Evolutionary conservation across 2,329 filamentous ascomycete species (phyloP).

Genomic region (Fusarium domesticum): DNA sequence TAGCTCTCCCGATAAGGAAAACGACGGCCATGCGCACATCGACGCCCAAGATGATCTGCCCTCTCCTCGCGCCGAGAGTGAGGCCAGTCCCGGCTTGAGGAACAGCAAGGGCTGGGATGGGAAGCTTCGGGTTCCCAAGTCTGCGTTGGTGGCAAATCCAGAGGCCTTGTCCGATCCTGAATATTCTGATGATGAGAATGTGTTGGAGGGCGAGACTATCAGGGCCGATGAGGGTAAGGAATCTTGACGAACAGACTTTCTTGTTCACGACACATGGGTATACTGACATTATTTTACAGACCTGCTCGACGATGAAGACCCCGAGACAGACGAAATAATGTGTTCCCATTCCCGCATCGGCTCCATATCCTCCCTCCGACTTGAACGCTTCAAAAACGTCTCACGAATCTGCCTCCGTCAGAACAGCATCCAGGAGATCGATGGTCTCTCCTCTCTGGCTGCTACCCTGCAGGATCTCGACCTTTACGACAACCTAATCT

Average conservation of each 20-base stretch:
- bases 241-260: not conserved
- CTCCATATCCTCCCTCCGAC: slow-evolving; percentile 72
- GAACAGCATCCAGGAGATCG: slow-evolving; percentile 79
- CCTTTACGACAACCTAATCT: slow-evolving; percentile 93
- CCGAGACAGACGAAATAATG: slow-evolving; percentile 73
- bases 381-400: slow-evolving; percentile 78
- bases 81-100: slow-evolving; percentile 47
- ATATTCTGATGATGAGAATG: slow-evolving; percentile 70
- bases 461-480: slow-evolving; percentile 77
- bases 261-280: not conserved
- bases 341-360: slow-evolving; percentile 82
- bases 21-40: slow-evolving; percentile 44
- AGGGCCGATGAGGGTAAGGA: slow-evolving; percentile 74
- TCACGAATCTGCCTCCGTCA: slow-evolving; percentile 84
- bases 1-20: slow-evolving; percentile 37
- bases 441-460: slow-evolving; percentile 66
- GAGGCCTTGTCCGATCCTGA: slow-evolving; percentile 83
- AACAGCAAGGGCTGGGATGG: slow-evolving; percentile 78
- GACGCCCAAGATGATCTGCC: slow-evolving; percentile 46
- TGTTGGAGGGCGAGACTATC: slow-evolving; percentile 70
- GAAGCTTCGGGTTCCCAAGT: slow-evolving; percentile 70
- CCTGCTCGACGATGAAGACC: slow-evolving; percentile 58
- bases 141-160: slow-evolving; percentile 64
- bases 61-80: slow-evolving; percentile 39
- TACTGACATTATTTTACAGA: slow-evolving; percentile 40